A percentile compares a stretch with the other conserved stretches of the same genome.
Conservation (phyloP, 306 rosid species). For the Datisca glomerata region DNA sequence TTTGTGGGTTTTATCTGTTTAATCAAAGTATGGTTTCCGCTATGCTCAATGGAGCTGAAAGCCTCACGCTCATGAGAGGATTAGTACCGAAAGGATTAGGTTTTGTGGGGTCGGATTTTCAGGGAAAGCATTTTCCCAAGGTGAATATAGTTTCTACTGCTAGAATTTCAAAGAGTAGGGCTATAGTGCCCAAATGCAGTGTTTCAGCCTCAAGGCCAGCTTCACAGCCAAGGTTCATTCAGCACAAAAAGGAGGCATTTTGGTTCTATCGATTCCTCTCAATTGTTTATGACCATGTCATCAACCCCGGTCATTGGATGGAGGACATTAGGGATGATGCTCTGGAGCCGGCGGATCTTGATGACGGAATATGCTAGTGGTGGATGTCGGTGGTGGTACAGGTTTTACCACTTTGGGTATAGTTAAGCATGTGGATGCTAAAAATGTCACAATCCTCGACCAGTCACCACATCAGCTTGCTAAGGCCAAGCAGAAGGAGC, state of each 20-base stretch:
- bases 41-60: slow-evolving; percentile 58
- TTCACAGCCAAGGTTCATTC: slow-evolving; percentile 88
- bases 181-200: slow-evolving; percentile 39
- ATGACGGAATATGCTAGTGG: slow-evolving; percentile 57
- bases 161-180: slow-evolving; percentile 22
- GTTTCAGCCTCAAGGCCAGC: slow-evolving; percentile 63
- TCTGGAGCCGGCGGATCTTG: slow-evolving; percentile 82
- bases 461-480: slow-evolving; percentile 98
- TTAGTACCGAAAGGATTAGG: slow-evolving; percentile 37
- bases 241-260: slow-evolving; percentile 86
- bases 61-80: slow-evolving; percentile 28
- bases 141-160: slow-evolving; percentile 17
- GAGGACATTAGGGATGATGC: slow-evolving; percentile 98
- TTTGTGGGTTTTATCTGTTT: slow-evolving; percentile 2
- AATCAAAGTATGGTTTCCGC: slow-evolving; percentile 48
- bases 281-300: slow-evolving; percentile 76
- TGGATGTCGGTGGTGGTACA: slow-evolving; percentile 89
- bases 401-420: slow-evolving; percentile 88
- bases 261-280: slow-evolving; percentile 92
- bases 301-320: slow-evolving; percentile 94
- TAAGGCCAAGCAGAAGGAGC: slow-evolving; percentile 79
- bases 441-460: slow-evolving; percentile 83
- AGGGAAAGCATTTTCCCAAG: slow-evolving; percentile 28
- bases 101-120: slow-evolving; percentile 35
- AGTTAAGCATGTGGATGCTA: slow-evolving; percentile 83